Base-by-base conservation (phyloP, 495 filamentous ascomycete species). In the Bryoglossum gracile region DNA sequence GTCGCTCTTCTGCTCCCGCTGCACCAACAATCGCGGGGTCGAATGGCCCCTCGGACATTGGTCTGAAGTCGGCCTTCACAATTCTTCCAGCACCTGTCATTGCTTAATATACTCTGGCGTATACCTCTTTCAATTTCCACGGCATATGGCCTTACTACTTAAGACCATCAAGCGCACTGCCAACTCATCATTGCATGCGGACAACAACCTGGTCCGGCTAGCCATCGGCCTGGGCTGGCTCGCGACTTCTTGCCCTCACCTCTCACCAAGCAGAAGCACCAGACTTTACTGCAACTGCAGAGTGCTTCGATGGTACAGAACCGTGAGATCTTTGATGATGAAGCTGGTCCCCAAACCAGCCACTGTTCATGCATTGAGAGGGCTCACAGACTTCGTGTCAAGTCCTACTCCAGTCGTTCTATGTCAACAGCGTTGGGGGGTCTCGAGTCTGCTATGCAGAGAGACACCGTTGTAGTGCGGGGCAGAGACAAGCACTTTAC, bases 121-220 rank as follows among this genome's bases (percentile, higher is more conserved):
- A 55, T 68, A 61, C 66, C 63, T 52, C 53, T 68, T 73, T 66
- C 62, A 66, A 68, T 59, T 59, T 66, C 61, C 67, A 70, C 67
- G 67, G 71, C 70, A 73, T 70, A 65, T 69, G 64, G 68, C 63
- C 68, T 66, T 66, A 69, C 68, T 69, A 68, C 65, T 68, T 71
- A 76, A 77, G 81, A 75, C 74, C 72, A 78, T 5, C 74, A 75
- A 81, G 73, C 75, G 79, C 77, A 77, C 65, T 88, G 86, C 82
- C 86, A 89, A 81, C 86, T 87, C 86, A 89, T 87, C 84, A 83
- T 68, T 86, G 83, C 86, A 83, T 87, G 75, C 74, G 70, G 30
- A 45, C 30, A 59, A 55, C 48, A 47, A 66, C 67, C 71, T n/a
- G n/a, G n/a, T n/a, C n/a, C 70, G 69, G 65, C 68, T 71, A 69